Percentiles rank a stretch among this genome's conserved stretches.
phyloP scores from a whole-genome alignment of 345 rosid species.

The Pelargonium nanum region DNA sequence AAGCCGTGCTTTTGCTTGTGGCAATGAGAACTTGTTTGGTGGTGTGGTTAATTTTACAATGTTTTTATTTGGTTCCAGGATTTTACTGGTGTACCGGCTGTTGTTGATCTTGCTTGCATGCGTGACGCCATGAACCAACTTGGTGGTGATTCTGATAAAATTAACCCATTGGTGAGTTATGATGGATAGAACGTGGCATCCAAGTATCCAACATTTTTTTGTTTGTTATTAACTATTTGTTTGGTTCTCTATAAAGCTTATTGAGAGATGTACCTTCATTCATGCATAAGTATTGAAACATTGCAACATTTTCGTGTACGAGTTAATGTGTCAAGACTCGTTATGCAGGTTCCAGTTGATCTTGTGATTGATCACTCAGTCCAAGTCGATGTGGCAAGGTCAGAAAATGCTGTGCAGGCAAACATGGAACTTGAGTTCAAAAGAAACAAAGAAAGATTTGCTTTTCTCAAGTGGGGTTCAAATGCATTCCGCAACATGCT shows the following conservation, averaged over 20 bases:
- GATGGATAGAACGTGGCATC: neutral
- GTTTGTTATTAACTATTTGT: neutral
- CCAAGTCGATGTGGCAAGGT: conserved; percentile 87
- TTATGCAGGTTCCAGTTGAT: conserved; percentile 80
- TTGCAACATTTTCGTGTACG: no score
- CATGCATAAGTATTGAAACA: neutral
- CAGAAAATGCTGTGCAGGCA: conserved; percentile 86
- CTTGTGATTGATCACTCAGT: conserved; percentile 96
- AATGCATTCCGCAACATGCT: conserved; percentile 86
- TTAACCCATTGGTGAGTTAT: conserved; percentile 53
- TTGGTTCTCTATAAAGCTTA: neutral
- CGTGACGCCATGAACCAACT: conserved; percentile 73
- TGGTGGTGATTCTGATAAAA: conserved; percentile 55
- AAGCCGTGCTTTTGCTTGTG: neutral
- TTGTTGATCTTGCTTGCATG: conserved; percentile 82
- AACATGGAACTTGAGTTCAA: conserved; percentile 87
- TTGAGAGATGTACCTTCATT: neutral
- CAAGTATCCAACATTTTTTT: neutral
- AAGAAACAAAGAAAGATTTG: conserved; percentile 84
- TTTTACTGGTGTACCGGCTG: conserved; percentile 80
- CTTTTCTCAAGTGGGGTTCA: conserved; percentile 94
- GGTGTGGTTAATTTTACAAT: neutral
- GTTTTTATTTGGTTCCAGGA: conserved; percentile 27
- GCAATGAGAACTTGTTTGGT: neutral
- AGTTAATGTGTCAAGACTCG: neutral